phyloP scores from a whole-genome alignment of 176 grass and related monocot species.

The Musa acuminata region DNA sequence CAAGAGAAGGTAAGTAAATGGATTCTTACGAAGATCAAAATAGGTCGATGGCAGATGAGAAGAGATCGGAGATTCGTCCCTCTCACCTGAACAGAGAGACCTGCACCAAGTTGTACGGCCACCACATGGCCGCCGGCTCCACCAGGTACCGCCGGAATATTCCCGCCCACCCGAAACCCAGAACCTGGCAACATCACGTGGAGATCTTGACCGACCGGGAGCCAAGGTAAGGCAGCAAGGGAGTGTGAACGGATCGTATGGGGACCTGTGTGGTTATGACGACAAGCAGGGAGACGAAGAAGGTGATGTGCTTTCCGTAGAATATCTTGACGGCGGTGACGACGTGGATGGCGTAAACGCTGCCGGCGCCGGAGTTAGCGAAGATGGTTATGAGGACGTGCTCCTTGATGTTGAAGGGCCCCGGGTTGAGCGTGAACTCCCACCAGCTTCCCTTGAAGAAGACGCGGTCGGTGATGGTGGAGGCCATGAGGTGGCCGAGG shows the following conservation, averaged over 20 bases:
- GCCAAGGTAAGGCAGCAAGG: too few relatives aligned
- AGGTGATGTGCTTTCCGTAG: constrained; percentile 70
- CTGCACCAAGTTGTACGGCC: constrained; percentile 93
- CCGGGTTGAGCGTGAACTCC: constrained; percentile 81
- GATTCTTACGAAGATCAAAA: too few relatives aligned
- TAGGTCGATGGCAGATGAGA: too few relatives aligned
- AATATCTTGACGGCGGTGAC: constrained; percentile 82
- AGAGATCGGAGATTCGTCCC: too few relatives aligned
- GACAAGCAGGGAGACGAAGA: constrained; percentile 82
- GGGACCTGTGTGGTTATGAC: constrained; percentile 78
- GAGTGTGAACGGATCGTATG: too few relatives aligned
- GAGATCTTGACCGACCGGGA: neutral
- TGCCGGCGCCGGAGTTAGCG: constrained; percentile 86
- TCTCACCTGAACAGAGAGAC: constrained; percentile 89
- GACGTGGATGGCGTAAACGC: constrained; percentile 79
- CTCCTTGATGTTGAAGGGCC: constrained; percentile 88
- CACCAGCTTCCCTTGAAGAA: constrained; percentile 40
- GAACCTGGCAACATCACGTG: constrained; percentile 20
- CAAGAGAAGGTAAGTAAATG: too few relatives aligned
- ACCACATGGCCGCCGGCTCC: constrained; percentile 93
- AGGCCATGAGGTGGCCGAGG: constrained; percentile 65
- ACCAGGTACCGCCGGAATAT: constrained; percentile 95
- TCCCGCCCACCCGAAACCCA: constrained; percentile 89
- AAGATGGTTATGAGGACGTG: constrained; percentile 96
- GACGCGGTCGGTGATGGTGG: constrained; percentile 11